Evolutionary conservation across 179 eudicot species (phyloP).

Genomic region (Heliamphora pulchella): DNA sequence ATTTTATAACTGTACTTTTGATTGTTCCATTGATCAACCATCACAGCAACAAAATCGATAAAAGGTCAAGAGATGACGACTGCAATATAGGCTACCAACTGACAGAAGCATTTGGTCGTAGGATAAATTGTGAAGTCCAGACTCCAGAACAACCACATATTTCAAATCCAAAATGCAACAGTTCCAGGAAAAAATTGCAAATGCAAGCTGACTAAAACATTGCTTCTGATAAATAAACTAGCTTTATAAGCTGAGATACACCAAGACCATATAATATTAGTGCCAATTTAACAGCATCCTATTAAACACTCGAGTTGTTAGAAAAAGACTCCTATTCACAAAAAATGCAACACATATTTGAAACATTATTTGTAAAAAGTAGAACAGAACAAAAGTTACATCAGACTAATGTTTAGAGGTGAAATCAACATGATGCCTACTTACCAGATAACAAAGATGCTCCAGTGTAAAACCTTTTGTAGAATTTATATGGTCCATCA

Average conservation of each 20-base stretch:
- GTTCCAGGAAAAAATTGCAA: not conserved
- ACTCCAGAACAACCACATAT: not conserved
- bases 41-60: not conserved
- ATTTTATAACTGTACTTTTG: not conserved
- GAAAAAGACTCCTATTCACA: not conserved
- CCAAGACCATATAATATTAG: not conserved
- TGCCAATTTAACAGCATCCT: not conserved
- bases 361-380: not conserved
- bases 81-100: not conserved
- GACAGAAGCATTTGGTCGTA: conserved; percentile 4
- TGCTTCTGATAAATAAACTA: not conserved
- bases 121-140: too few species aligned
- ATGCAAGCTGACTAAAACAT: not conserved
- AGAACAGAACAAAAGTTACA: not conserved
- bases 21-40: conserved; percentile 1
- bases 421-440: conserved; percentile 20
- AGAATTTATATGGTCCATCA: conserved; percentile 82
- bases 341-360: not conserved
- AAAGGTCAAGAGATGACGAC: not conserved
- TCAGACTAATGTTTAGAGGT: not conserved
- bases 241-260: not conserved
- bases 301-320: not conserved
- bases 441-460: conserved; percentile 86
- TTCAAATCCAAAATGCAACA: not conserved
- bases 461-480: conserved; percentile 92